Evolutionary conservation across 78 protist genomes (phyloP), one percentile per base, ranked within the genome.

Genomic region (Polysphondylium violaceum): DNA sequence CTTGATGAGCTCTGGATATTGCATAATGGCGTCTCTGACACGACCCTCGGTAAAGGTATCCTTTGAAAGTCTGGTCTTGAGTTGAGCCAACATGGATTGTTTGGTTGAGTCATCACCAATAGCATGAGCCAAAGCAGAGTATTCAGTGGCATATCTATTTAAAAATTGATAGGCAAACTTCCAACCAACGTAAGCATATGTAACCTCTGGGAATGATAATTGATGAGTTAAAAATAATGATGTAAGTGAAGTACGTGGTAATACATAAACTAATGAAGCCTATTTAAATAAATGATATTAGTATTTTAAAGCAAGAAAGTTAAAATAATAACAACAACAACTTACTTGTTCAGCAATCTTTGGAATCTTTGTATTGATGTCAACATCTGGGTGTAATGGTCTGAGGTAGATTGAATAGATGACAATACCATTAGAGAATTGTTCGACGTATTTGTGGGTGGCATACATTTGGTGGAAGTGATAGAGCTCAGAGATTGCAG

Each of bases 131-230:
- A 78, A 65, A 21, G 76, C 76, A 12, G 53, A 33, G 41, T 78
- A 86, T 2, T 86, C 92, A 19, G 81, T 74, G 7, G 78, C 74
- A 50, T 86, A 74, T 38, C 83, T 29, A 64, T 86, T 86, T 33
- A 86, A 86, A 50, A 86, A 86, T 64, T 86, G 92, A 35, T 86
- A 86, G 27, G 92, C 81, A 64, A 86, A 86, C 56, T 86, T 86
- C 92, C 92, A 86, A 36, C 79, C 76, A 33, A 74, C 92, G 17
- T 86, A 86, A 12, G 92, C 92, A 50, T 86, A 86, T 31, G 83
- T 74, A 33, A 86, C 92, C 31, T 86, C 92, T 86, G 81, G 86
- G 75, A 74, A 74, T 69, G 81, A 74, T 27, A 86, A 47, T 69
- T 86, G 92, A 86, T 74, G 86, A 36, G 86, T 33, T 21, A 74